Base-by-base conservation (phyloP, 192 early-diverging fungal species). In the Mortierella antarctica region DNA sequence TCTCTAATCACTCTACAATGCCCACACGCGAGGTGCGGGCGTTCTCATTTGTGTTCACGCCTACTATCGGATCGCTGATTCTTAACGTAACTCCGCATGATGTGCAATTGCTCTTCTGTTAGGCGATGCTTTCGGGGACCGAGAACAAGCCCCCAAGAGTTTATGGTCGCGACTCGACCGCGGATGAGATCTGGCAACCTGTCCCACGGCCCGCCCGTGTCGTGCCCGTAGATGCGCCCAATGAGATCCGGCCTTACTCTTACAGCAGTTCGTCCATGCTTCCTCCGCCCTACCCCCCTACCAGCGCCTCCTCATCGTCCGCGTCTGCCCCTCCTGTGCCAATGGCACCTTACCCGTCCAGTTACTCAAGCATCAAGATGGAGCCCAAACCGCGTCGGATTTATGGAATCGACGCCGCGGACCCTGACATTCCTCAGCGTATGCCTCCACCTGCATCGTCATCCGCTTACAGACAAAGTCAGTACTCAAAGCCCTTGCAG, bases 321-420 rank as follows among this genome's bases (percentile, higher is more conserved):
- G 53, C 51, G 7, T 53, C 60, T 47, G 52, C 45, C 17, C 41
- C 70, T 8, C 59, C 41, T 62, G 44, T 39, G 47, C 21, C 61
- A 31, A 31, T 31, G 31, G 31, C 31, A 31, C 31, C 31, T 6
- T 67, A 71, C 10, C 53, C 70, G 5, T 72, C 70, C 58, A 39
- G 18, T 42, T 80, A 66, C 40, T 63, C 77, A 4, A 62, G 13
- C 59, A 48, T 49, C 0, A 54, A 60, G 1, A 60, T 60, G 39
- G 69, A 71, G 14, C 52, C 42, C 49, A 65, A 66, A 20, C 69
- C 69, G 11, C 31, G 58, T 15, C 56, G 77, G 11, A 57, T 80
- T 42, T 80, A 80, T 39, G 77, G 77, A 45, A 80, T 80, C 45
- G 77, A 80, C 11, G 77, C 77, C 18, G 65, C 77, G 4, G 77